phyloP scores from a whole-genome alignment of 768 basidiomycete species.

The Trametes elegans region DNA sequence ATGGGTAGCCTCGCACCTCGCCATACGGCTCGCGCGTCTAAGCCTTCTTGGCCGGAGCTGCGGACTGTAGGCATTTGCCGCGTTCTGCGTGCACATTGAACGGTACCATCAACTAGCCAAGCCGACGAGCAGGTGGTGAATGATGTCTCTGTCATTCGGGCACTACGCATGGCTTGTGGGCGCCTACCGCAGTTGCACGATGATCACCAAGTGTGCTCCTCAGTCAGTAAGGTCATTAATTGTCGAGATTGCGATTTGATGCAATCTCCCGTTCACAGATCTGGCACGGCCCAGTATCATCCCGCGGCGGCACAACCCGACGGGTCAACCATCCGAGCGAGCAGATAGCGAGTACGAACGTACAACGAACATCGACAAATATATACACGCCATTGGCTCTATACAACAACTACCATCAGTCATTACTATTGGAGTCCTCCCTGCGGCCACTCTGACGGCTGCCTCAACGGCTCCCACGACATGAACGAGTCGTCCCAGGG shows the following conservation, averaged over 20 bases:
- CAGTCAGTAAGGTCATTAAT: no score
- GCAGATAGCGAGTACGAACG: background rate
- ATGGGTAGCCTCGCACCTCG: background rate
- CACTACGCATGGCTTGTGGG: background rate
- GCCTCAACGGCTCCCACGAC: conserved; percentile 56
- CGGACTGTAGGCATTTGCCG: no score
- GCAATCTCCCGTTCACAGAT: conserved; percentile 15
- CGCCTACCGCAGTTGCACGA: no score
- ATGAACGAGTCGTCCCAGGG: conserved; percentile 57
- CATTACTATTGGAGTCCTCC: background rate
- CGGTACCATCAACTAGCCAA: no score
- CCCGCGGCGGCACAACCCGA: conserved; percentile 3
- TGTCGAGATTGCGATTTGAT: conserved; percentile 18
- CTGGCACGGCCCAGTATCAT: conserved; percentile 5
- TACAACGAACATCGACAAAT: conserved; percentile 15
- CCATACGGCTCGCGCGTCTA: no score
- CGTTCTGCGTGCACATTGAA: no score
- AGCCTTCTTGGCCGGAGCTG: no score
- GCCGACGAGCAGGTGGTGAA: no score
- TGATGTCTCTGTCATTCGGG: background rate
- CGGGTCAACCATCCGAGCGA: no score
- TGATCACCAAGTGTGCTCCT: no score
- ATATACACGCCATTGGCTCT: conserved; percentile 5
- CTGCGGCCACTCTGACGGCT: conserved; percentile 19
- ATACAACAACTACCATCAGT: background rate